Percentiles rank a stretch among this genome's conserved stretches.
Evolutionary conservation across 2,329 filamentous ascomycete species (phyloP).

Genomic region (Geosmithia flava): DNA sequence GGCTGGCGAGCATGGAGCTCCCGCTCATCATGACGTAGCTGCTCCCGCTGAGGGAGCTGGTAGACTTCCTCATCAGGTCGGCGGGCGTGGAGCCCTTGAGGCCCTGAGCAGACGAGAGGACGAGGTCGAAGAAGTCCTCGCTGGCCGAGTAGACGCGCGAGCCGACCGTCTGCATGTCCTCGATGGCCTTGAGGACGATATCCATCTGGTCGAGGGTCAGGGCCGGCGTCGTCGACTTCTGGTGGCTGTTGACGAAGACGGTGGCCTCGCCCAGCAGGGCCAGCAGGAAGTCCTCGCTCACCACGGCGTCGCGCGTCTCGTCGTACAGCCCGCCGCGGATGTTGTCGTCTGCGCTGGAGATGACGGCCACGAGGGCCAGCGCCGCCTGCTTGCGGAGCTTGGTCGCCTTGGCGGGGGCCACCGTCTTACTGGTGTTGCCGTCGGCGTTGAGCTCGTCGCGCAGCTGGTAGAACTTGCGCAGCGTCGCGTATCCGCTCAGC

Average conservation of each 20-base stretch:
- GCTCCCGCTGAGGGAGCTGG: conserved; percentile 37
- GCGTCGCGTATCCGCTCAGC: conserved; percentile 82
- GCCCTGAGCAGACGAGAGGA: conserved; percentile 57
- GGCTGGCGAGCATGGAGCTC: conserved; percentile 56
- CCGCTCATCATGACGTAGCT: conserved; percentile 57
- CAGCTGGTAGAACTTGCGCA: conserved; percentile 83
- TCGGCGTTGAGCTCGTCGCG: conserved; percentile 43
- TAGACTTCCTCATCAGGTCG: conserved; percentile 51
- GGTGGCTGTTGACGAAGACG: conserved; percentile 50
- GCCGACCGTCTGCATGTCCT: conserved; percentile 67
- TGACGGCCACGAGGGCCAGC: conserved; percentile 65
- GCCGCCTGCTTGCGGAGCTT: conserved; percentile 58
- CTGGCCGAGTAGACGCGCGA: conserved; percentile 60
- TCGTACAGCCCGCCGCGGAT: conserved; percentile 88
- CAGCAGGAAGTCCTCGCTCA: conserved; percentile 78
- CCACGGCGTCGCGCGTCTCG: conserved; percentile 64
- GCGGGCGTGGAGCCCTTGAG: conserved; percentile 49
- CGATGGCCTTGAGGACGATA: conserved; percentile 61
- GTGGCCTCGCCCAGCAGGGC: conserved; percentile 75
- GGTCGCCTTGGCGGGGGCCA: conserved; percentile 28
- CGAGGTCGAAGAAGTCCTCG: conserved; percentile 66
- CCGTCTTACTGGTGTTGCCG: conserved; percentile 5
- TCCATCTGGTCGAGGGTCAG: conserved; percentile 64
- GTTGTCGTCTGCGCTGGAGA: conserved; percentile 76
- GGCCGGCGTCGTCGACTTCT: conserved; percentile 14